phyloP scores from a whole-genome alignment of 1,139 yeast genomes.

The Hansenula anomala region DNA sequence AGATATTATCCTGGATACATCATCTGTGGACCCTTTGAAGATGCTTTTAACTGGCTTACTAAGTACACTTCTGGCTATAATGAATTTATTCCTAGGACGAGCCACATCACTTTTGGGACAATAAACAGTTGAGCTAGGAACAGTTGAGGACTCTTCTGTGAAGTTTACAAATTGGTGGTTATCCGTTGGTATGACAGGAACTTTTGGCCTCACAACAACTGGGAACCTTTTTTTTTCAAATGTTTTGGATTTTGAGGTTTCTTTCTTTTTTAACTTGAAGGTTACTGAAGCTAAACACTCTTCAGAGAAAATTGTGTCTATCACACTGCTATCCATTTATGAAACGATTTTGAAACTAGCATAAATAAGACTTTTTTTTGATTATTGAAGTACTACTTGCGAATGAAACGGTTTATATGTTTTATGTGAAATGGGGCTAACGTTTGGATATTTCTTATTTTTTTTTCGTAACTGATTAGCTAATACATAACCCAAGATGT shows the following conservation, averaged over 20 bases:
- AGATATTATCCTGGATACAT: constrained; percentile 12
- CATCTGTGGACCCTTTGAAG: constrained; percentile 2
- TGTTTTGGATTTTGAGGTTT: neutral
- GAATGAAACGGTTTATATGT: no score
- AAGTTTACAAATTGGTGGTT: neutral
- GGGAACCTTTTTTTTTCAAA: neutral
- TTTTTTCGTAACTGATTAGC: no score
- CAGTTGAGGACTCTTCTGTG: neutral
- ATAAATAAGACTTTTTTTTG: no score
- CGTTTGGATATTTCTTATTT: no score
- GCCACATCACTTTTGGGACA: constrained; percentile 3
- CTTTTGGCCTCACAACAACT: neutral
- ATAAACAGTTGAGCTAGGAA: neutral
- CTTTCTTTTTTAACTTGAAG: neutral
- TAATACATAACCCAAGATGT: no score
- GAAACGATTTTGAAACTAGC: no score
- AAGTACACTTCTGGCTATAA: constrained; percentile 13
- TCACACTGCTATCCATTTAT: no score
- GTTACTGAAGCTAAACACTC: neutral
- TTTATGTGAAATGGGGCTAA: no score
- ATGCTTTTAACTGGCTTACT: constrained; percentile 5
- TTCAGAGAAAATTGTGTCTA: neutral
- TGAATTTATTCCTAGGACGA: constrained; percentile 18
- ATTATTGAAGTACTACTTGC: no score
- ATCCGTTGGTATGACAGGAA: neutral